Evolutionary conservation across 2,329 filamentous ascomycete genomes (phyloP), one percentile per base, ranked within the genome.

Genomic region (Xylaria polymorpha): DNA sequence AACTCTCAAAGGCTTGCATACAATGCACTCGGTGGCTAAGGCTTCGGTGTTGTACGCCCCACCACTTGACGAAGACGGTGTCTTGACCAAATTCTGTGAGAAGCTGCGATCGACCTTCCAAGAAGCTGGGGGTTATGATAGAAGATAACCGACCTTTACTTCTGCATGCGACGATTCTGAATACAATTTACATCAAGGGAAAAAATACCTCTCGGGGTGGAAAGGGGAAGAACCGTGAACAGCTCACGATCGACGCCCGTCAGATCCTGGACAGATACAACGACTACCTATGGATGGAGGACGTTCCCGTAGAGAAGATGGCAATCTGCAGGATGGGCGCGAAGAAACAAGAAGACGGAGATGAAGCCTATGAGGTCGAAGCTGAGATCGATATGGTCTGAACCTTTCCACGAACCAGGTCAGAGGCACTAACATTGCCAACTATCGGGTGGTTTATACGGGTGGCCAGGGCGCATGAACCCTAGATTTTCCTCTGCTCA

Each of bases 241-340:
- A 76, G 73, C 64, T 86, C 72, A 83, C 81, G 22, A 77, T 91
- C 73, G 85, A 92, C 76, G 88, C 86, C 10, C 81, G 81, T 59
- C 83, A 81, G 12, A 78, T 90, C n/a, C 61, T 91, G n/a, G 84
- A 86, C 50, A 80, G 83, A 67, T 94, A 90, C 74, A 84, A 85
- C 41, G 87, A 89, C 43, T 89, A 90, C 72, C 79, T 89, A 0
- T 98, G 94, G 93, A 89, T 92, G 74, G 83, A 88, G 63, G 81
- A 88, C 60, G 83, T 95, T 29, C 82, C 83, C 18, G 78, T 97
- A n/a, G 88, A 93, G 66, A 87, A 84, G 67, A 81, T 98, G 48
- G 90, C 91, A 58, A 90, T 98, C 44, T 98, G 94, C 78, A 90
- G 88, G 77, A 97, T 98, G 94, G 94, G 94, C 0, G 94, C 94